Evolutionary conservation across 768 basidiomycete genomes (phyloP).

Genomic region (Termitomyces sp.): DNA sequence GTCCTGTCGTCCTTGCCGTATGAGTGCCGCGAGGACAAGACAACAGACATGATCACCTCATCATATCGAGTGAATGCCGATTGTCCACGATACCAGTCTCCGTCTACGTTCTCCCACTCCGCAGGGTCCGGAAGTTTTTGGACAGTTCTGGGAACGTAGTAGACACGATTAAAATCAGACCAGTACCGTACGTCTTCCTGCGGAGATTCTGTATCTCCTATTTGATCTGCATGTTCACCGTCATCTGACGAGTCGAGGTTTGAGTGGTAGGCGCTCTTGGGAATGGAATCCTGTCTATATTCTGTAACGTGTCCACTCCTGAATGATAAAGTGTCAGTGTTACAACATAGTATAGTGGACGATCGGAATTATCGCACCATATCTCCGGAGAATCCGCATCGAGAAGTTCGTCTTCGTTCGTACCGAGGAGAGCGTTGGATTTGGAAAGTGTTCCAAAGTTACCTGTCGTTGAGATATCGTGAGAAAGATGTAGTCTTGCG

Average conservation of each 20-base stretch:
- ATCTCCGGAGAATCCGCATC: slow-evolving; percentile 16
- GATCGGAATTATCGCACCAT: slow-evolving; percentile 19
- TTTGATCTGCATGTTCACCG: slow-evolving; percentile 1
- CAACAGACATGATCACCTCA: slow-evolving; percentile 36
- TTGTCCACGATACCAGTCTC: slow-evolving; percentile 56
- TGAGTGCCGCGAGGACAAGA: slow-evolving; percentile 1
- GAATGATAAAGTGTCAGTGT: neutral
- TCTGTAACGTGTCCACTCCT: slow-evolving; percentile 50
- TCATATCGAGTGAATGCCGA: slow-evolving; percentile 54
- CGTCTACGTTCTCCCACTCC: slow-evolving; percentile 52
- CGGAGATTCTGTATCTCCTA: slow-evolving; percentile 8
- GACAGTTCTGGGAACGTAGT: slow-evolving; percentile 62
- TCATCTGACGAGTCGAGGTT: slow-evolving; percentile 30
- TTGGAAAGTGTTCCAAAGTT: slow-evolving; percentile 63
- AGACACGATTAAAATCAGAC: slow-evolving; percentile 68
- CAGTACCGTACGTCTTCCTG: slow-evolving; percentile 50
- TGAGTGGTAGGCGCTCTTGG: slow-evolving; percentile 55
- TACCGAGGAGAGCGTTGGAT: slow-evolving; percentile 38
- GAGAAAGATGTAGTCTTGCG: neutral
- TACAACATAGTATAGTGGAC: neutral
- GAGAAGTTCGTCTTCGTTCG: slow-evolving; percentile 22
- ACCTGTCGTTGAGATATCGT: slow-evolving; percentile 35
- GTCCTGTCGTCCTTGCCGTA: slow-evolving; percentile 37
- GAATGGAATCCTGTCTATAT: slow-evolving; percentile 52
- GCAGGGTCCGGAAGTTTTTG: slow-evolving; percentile 61